Conservation (phyloP, 2,329 filamentous ascomycete genomes). For the Aspergillus ochraceoroseus region DNA sequence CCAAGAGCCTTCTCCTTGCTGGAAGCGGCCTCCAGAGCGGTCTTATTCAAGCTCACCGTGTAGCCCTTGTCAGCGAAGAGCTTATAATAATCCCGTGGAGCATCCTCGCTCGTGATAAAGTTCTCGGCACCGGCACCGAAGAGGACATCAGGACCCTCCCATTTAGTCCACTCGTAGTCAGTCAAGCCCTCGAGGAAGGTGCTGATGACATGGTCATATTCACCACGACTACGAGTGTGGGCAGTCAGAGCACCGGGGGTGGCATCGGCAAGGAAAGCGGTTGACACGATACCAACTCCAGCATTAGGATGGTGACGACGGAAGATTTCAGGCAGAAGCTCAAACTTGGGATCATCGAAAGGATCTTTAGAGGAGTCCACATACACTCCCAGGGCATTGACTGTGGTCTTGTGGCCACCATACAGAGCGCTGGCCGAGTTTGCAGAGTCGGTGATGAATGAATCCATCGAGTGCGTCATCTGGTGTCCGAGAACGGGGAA, state of each 20-base stretch:
- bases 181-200: slow-evolving; percentile 69
- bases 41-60: slow-evolving; percentile 68
- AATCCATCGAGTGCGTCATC: slow-evolving; percentile 82
- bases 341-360: slow-evolving; percentile 81
- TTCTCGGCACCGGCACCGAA: slow-evolving; percentile 80
- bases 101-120: slow-evolving; percentile 62
- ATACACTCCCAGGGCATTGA: slow-evolving; percentile 78
- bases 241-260: slow-evolving; percentile 71
- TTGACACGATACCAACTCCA: slow-evolving; percentile 64
- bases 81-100: slow-evolving; percentile 56
- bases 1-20: slow-evolving; percentile 64
- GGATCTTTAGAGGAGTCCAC: slow-evolving; percentile 67
- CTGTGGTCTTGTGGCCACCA: slow-evolving; percentile 75
- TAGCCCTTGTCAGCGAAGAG: slow-evolving; percentile 69
- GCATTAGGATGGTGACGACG: slow-evolving; percentile 60
- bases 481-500: slow-evolving; percentile 84
- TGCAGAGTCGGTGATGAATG: slow-evolving; percentile 80
- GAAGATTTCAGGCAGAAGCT: slow-evolving; percentile 70
- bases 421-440: slow-evolving; percentile 80
- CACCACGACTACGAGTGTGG: slow-evolving; percentile 65
- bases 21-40: slow-evolving; percentile 56
- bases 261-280: slow-evolving; percentile 69
- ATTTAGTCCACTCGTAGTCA: slow-evolving; percentile 77
- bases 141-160: slow-evolving; percentile 70
- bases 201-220: slow-evolving; percentile 69